Base-by-base conservation (phyloP, 768 basidiomycete genomes). In the Termitomyces sp. region DNA sequence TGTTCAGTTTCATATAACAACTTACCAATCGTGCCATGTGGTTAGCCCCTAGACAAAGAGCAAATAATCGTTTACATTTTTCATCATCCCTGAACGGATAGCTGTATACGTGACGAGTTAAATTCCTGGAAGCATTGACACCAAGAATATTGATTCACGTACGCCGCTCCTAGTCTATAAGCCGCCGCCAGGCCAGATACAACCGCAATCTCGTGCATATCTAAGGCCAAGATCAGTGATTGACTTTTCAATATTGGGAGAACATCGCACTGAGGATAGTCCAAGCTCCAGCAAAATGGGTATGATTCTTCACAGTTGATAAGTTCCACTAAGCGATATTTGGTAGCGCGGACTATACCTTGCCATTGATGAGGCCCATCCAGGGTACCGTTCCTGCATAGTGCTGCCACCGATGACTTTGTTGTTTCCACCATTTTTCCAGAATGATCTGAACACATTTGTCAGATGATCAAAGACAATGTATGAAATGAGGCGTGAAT, bases 371-470 rank as follows among this genome's bases (percentile, higher is more conserved):
- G 15, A 73, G 66, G 60, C 71, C 71, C 74, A 77, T 74, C 74
- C 73, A 74, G 12, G 76, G 76, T 17, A 77, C 73, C 3, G 73
- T 74, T 6, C 71, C 68, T 17, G 71, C 72, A 60, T 76, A 77
- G 60, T 77, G 76, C 67, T 81, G 79, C 80, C 80, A 82, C 29
- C 79, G 74, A 64, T 82, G 79, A 55, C 78, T 78, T 67, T 80
- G 80, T 66, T 82, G 81, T 67, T 82, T 82, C 81, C 81, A 82
- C 80, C 78, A 80, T 66, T 81, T 80, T 68, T 80, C 73, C 65
- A 72, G 53, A 34, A 82, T 77, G 38, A 75, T 67, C 66, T 72
- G 29, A 6, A n/a, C 32, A 45, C 29, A 60, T 10, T 25, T 10
- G 29, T 40, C 49, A 20, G 37, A 20, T 10, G 12, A 50, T n/a